Base-by-base conservation (phyloP, 208 protist genomes). In the Lotmaria passim region DNA sequence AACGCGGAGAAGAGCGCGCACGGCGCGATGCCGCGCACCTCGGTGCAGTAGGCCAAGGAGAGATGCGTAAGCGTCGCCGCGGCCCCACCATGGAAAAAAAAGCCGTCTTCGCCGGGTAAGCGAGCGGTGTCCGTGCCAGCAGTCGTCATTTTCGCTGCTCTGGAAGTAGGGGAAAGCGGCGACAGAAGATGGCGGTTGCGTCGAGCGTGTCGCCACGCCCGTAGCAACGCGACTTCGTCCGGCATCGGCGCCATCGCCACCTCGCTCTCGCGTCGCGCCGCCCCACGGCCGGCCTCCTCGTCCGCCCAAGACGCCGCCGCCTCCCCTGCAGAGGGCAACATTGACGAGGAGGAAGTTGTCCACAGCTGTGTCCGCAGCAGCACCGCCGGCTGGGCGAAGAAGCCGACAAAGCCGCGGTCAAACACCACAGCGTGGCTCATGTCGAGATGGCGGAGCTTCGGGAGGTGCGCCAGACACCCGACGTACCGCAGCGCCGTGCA, bases 391-490 rank as follows among this genome's bases (percentile, higher is more conserved):
- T 8, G 7, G 28, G 17, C 52, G 15, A 73, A 73, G 53, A 79
- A 69, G 58, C 59, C 44, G 1, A 62, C 59, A 34, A 79, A 63
- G 11, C 65, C 47, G n/a, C 43, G 51, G 31, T 79, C 73, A 38
- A 79, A 73, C 14, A 79, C 46, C 5, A 24, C 46, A 11, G 73
- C 59, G 24, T 39, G 0, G 26, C 46, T 46, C 38, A 64, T 36
- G 34, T 65, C 36, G 7, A 79, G 66, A 1, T 41, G 39, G 53
- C 56, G 62, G 48, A 79, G 66, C 2, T 39, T 39, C 10, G 73
- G 73, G 15, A 79, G 57, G 46, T 79, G 73, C 11, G 66, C 65
- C 7, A 79, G 19, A 21, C 73, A 79, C 26, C 73, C 60, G 30
- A 79, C 43, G 58, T 67, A 56, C 12, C 50, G 73, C 33, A 79